Evolutionary conservation across 1,139 yeast species (phyloP), one percentile per base, ranked within the genome.

Genomic region (Suhomyces bokatorum): DNA sequence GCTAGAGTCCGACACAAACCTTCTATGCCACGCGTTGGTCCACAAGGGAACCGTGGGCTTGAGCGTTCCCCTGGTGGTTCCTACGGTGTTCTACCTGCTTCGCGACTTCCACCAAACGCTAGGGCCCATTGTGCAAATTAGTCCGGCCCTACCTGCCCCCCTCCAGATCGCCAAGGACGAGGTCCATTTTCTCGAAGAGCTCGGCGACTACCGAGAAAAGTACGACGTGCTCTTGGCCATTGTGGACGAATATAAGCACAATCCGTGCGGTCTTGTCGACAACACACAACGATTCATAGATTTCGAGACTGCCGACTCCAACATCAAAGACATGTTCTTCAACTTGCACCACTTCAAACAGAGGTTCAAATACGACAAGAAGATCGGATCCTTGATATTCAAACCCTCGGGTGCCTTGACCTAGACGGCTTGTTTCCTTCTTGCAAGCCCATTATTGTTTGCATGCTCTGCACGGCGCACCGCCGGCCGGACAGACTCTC

Each of bases 281-380:
- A 49, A 51, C 7, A 50, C 43, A 16, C 27, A 29, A 13, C 42
- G 37, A 36, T 46, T 43, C 38, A 44, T 37, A 14, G 51, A 45
- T 34, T 53, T 54, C 40, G 58, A 52, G 38, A 48, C 46, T n/a
- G 34, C 46, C 35, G 58, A 55, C 37, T 36, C 49, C 8, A 37
- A 39, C 3, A 47, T 55, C 14, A 54, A 53, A 36, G 57, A 54
- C 35, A 35, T 45, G 17, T 55, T 53, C 34, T 53, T 55, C 32
- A 54, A 55, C 26, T 44, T 55, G 46, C 44, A 49, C 16, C 49
- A 47, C 37, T 54, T 54, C 43, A 37, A 42, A 7, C 56, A 55
- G 40, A 34, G 56, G 42, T 49, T 54, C 37, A 34, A 43, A 27
- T 51, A 49, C 31, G 58, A 55, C 39, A 11, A n/a, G 16, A 24